These are phyloP conservation scores for Candida easanensis DNA, from an alignment of 805 yeast species.

Conservation along the genomic window DNA sequence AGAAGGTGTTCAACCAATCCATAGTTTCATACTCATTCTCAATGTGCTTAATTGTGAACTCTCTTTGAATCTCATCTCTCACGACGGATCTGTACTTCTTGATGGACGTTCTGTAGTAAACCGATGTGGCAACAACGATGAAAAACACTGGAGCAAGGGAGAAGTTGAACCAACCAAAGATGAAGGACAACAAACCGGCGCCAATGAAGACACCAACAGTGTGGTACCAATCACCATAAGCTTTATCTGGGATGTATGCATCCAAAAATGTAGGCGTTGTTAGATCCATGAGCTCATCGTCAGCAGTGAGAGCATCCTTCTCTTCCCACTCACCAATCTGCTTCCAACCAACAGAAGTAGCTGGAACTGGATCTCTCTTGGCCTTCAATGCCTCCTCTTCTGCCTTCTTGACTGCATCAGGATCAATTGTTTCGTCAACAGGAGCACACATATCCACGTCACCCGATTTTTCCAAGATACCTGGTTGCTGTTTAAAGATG, in stretches of 20 bases:
- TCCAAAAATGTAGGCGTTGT: constrained; percentile 74
- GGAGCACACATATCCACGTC: constrained; percentile 1
- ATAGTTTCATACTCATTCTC: constrained; percentile 90
- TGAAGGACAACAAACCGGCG: constrained; percentile 73
- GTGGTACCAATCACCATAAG: constrained; percentile 97
- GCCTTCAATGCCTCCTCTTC: constrained; percentile 25
- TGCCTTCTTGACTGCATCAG: constrained; percentile 22
- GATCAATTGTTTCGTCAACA: constrained; percentile 16
- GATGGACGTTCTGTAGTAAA: constrained; percentile 80
- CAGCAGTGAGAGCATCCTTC: constrained; percentile 56
- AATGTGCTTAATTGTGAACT: constrained; percentile 72
- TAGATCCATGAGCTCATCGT: constrained; percentile 73
- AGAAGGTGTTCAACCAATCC: constrained; percentile 91
- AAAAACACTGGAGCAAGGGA: constrained; percentile 80
- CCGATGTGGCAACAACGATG: constrained; percentile 55
- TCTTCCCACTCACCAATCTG: constrained; percentile 88
- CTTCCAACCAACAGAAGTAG: constrained; percentile 88
- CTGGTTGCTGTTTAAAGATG: constrained; percentile 20
- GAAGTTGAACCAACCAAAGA: constrained; percentile 73
- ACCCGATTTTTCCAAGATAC: constrained; percentile 17
- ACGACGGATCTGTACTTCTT: constrained; percentile 72
- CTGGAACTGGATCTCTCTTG: constrained; percentile 50
- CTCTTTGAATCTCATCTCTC: constrained; percentile 82
- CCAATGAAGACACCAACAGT: constrained; percentile 67
- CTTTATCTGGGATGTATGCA: constrained; percentile 65